phyloP scores from a whole-genome alignment of 2,329 filamentous ascomycete genomes.

The Cadophora sp. region DNA sequence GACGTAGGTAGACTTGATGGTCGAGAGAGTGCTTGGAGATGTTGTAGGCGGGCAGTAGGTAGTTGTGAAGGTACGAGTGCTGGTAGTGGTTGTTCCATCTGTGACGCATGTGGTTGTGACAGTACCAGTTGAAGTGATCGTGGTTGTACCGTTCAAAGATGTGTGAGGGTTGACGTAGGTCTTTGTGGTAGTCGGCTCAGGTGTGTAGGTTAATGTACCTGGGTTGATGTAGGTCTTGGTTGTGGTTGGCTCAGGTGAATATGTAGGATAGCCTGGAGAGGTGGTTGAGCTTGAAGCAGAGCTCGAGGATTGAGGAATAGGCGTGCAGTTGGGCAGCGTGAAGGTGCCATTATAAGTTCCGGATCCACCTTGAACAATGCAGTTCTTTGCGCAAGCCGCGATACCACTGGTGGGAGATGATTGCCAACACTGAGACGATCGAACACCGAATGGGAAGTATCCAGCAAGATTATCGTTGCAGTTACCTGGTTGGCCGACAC shows the following conservation, averaged over 20 bases:
- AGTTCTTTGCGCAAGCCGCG: constrained; percentile 58
- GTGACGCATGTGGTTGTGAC: constrained; percentile 32
- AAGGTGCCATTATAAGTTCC: constrained; percentile 46
- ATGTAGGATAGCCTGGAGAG: constrained; percentile 25
- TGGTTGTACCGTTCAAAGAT: constrained; percentile 32
- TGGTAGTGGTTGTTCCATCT: constrained; percentile 28
- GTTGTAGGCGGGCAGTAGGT: constrained; percentile 27
- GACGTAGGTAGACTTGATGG: constrained; percentile 14
- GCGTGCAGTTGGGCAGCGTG: constrained; percentile 46
- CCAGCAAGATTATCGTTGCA: constrained; percentile 55
- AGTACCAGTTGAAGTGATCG: constrained; percentile 34
- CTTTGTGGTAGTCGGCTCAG: constrained; percentile 20
- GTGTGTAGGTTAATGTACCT: constrained; percentile 26
- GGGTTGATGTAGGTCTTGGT: constrained; percentile 28
- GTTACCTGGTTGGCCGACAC: constrained; percentile 50
- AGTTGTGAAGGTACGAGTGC: constrained; percentile 28
- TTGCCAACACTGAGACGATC: constrained; percentile 51
- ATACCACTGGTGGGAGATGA: constrained; percentile 49
- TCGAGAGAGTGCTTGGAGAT: constrained; percentile 27
- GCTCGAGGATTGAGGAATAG: constrained; percentile 20
- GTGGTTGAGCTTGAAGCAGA: constrained; percentile 44
- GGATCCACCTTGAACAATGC: constrained; percentile 52
- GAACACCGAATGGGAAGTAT: constrained; percentile 49
- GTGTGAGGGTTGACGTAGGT: constrained; percentile 16
- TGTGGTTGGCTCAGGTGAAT: constrained; percentile 22